Base-by-base conservation (phyloP, 352 stramenopile species). In the Pythium insidiosum region DNA sequence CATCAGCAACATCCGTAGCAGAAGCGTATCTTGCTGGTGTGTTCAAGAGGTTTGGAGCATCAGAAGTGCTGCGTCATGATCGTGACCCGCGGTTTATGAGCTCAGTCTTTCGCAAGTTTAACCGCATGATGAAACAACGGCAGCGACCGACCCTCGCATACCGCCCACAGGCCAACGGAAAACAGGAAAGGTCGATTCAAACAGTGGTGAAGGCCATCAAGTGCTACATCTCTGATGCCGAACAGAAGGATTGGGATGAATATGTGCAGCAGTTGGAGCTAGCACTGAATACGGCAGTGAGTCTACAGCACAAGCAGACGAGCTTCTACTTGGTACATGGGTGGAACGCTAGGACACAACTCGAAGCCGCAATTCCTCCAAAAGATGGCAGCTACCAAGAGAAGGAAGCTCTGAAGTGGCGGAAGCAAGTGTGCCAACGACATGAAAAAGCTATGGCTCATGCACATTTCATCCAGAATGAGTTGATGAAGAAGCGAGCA, bases 81-180 rank as follows among this genome's bases (percentile, higher is more conserved):
- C 37, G 56, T 19, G 56, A 57, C 7, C 50, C 45, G 2, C 44
- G 38, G 4, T 66, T 66, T n/a, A 66, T 61, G 51, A 43, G 40
- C 19, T 41, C 51, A 26, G 47, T 61, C 19, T 56, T 58, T 25
- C 24, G 47, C 9, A 30, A 28, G 1, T 61, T 58, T 21, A 58
- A 48, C 18, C 29, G 23, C 9, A 51, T 61, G 1, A 19, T 55
- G 0, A 26, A 36, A 15, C 47, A 61, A 19, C 13, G 21, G 9
- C 29, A 54, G 31, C 13, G 39, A 1, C 43, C 22, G 5, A 66
- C 46, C 0, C 18, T 65, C 4, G 44, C 47, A 0, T 60, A 54
- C 20, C 21, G 56, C 1, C 54, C 48, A 15, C 56, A 64, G n/a
- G 49, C 56, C 1, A 65, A 56, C 20, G 41, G 43, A 12, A 26